These are phyloP conservation scores for Mollisiaceae sp. DNA, from an alignment of 2,329 filamentous ascomycete genomes.

Conservation along the genomic window DNA sequence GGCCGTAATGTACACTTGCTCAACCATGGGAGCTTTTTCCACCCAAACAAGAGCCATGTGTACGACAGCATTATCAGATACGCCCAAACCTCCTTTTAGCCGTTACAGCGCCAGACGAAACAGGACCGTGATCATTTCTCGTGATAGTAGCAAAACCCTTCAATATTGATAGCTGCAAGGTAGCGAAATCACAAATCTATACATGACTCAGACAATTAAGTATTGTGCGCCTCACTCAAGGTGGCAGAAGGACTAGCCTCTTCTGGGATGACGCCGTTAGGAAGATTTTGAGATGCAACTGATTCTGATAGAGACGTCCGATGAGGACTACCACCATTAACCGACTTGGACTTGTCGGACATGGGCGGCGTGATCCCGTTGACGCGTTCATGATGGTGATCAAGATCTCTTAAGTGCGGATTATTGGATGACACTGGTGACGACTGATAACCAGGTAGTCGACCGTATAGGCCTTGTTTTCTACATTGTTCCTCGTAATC, in stretches of 20 bases:
- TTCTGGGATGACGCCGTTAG: slow-evolving; percentile 19
- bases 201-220: neutral
- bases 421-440: slow-evolving; percentile 23
- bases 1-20: neutral
- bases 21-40: neutral
- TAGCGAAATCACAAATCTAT: neutral
- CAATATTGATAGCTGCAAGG: neutral
- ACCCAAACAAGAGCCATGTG: neutral
- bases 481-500: slow-evolving; percentile 60
- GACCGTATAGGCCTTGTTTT: slow-evolving; percentile 57
- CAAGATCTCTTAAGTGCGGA: slow-evolving; percentile 21
- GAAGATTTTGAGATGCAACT: slow-evolving; percentile 13
- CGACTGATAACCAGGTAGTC: slow-evolving; percentile 19
- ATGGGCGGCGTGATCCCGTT: slow-evolving; percentile 42
- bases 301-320: slow-evolving; percentile 23
- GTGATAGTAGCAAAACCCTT: slow-evolving; percentile 1
- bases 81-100: slow-evolving; percentile 2
- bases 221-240: neutral
- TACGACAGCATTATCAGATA: neutral
- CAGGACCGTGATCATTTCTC: slow-evolving; percentile 7
- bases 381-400: slow-evolving; percentile 27
- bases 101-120: neutral
- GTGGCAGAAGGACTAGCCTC: slow-evolving; percentile 3
- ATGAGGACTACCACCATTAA: slow-evolving; percentile 39
- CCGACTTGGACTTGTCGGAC: slow-evolving; percentile 39